Evolutionary conservation across 139 green algal species (phyloP), one percentile per base, ranked within the genome.

Genomic region (Nannochloris sp.): DNA sequence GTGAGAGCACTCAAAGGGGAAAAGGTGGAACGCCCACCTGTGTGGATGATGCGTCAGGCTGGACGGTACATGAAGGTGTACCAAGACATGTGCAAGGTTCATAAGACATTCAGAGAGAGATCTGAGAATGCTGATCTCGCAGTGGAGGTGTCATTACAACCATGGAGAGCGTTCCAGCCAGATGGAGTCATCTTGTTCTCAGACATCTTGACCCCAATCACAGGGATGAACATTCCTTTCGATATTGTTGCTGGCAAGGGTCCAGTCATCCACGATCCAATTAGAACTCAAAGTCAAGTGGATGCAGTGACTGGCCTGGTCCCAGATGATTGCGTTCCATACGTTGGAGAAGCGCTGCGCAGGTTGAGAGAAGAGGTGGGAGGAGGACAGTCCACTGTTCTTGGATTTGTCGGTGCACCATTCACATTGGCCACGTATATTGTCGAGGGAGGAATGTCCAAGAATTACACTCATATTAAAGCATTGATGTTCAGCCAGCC

Each of bases 41-140:
- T 96, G 14, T 98, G 92, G 92, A 96, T 97, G 91, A 98, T 98
- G 92, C 84, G 92, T 14, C 92, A 97, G 80, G 91, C 91, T 16
- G 91, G 91, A 6, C 83, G 90, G 9, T 96, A 96, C 83, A 92
- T 93, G 89, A 93, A 94, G 80, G 87, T 89, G 72, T 97, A 97
- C 78, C 88, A 93, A 64, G 89, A 96, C 16, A 80, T 96, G 36
- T 93, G 85, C 78, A 89, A 91, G 73, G 89, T 90, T 76, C 80
- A 94, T 77, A 83, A 83, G 48, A 94, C 87, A 45, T 96, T 96
- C 83, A 75, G 90, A 25, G 85, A 95, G 63, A 77, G 90, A 26
- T 93, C 84, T 48, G 90, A 96, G 78, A 90, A 89, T 58, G 78
- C 85, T 13, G 90, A 96, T 73, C 70, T 96, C 6, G 83, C 88